phyloP scores from a whole-genome alignment of 768 basidiomycete genomes.

The Kwoniella bestiolae region DNA sequence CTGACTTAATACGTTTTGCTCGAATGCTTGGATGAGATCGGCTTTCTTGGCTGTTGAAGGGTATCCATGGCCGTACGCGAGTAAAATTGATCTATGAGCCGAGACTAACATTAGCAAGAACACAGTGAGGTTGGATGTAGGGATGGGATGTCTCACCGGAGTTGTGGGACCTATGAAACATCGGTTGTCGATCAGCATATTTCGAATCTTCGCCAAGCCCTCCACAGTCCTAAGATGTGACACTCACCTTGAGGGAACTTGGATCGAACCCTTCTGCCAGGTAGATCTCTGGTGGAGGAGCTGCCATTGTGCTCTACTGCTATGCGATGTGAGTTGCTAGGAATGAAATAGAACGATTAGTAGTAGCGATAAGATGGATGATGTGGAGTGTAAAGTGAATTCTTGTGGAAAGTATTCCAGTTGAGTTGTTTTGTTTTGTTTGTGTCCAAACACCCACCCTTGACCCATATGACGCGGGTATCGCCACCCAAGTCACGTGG shows the following conservation, averaged over 20 bases:
- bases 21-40: conserved; percentile 48
- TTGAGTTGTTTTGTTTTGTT: conserved; percentile 6
- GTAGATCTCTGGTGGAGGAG: conserved; percentile 42
- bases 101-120: background rate
- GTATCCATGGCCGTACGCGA: conserved; percentile 36
- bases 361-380: background rate
- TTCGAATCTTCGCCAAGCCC: too few relatives aligned
- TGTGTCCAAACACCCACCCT: background rate
- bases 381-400: background rate
- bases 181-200: background rate
- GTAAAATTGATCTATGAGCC: conserved; percentile 43
- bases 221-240: too few relatives aligned
- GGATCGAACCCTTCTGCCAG: conserved; percentile 49
- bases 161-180: conserved; percentile 48
- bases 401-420: background rate
- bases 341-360: background rate
- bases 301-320: conserved; percentile 30
- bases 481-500: conserved; percentile 4
- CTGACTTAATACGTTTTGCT: conserved; percentile 38
- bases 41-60: conserved; percentile 49
- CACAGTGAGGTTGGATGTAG: background rate
- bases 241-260: conserved; percentile 41
- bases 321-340: background rate
- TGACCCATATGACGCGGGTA: background rate
- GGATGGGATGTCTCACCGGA: conserved; percentile 36